Conservation (phyloP, 352 stramenopile genomes). For the Phytophthora brassicae region DNA sequence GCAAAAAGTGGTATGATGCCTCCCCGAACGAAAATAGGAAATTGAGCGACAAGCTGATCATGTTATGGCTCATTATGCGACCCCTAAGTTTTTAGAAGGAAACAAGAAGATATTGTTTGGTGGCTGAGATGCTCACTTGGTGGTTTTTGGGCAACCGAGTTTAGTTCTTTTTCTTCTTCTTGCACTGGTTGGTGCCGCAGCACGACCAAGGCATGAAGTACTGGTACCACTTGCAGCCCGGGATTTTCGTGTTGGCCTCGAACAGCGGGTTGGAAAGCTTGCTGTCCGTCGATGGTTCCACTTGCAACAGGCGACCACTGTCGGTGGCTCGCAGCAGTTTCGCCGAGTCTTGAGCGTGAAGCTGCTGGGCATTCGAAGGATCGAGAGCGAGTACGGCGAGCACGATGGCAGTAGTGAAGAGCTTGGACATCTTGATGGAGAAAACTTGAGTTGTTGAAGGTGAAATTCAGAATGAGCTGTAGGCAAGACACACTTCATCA, state of each 20-base stretch:
- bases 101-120: neutral
- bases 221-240: conserved; percentile 23
- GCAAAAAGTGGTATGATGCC: too few relatives aligned
- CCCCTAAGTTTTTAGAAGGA: too few relatives aligned
- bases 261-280: conserved; percentile 13
- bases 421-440: conserved; percentile 22
- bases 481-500: too few relatives aligned
- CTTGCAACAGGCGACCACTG: conserved; percentile 8
- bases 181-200: conserved; percentile 28
- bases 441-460: conserved; percentile 12
- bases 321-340: conserved; percentile 3
- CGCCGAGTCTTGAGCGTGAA: neutral
- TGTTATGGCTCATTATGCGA: too few relatives aligned
- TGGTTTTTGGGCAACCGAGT: too few relatives aligned
- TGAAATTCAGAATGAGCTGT: conserved; percentile 18
- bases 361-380: neutral
- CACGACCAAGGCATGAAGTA: conserved; percentile 30
- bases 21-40: neutral
- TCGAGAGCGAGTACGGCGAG: conserved; percentile 14
- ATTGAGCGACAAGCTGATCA: too few relatives aligned
- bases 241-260: conserved; percentile 22
- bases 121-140: conserved; percentile 4
- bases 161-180: too few relatives aligned
- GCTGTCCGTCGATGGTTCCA: conserved; percentile 3
- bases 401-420: conserved; percentile 8